A percentile compares a stretch with the other conserved stretches of the same genome.
Evolutionary conservation across 2,329 filamentous ascomycete species (phyloP).

Genomic region (Fusarium sp.): DNA sequence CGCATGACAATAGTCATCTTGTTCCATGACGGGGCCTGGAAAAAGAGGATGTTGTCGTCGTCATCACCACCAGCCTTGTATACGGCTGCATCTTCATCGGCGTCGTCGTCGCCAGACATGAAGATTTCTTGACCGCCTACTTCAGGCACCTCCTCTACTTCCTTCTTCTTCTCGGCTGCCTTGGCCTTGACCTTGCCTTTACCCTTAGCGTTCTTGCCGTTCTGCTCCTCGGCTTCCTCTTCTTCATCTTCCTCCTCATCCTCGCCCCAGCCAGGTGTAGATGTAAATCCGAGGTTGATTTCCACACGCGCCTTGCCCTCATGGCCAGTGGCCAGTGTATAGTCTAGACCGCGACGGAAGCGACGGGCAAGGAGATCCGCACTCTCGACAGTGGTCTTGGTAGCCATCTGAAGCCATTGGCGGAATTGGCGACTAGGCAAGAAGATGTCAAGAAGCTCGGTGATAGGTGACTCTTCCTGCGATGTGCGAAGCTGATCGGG

Average conservation of each 20-base stretch:
- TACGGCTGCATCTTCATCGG: slow-evolving; percentile 82
- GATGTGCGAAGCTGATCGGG: slow-evolving; percentile 53
- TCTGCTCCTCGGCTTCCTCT: slow-evolving; percentile 52
- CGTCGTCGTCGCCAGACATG: slow-evolving; percentile 88
- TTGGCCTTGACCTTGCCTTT: slow-evolving; percentile 50
- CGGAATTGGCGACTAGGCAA: slow-evolving; percentile 88
- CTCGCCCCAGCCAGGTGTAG: slow-evolving; percentile 85
- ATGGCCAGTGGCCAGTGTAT: slow-evolving; percentile 91
- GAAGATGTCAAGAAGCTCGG: slow-evolving; percentile 83
- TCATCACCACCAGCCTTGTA: slow-evolving; percentile 83
- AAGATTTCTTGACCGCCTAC: slow-evolving; percentile 89
- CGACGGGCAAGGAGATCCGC: slow-evolving; percentile 85
- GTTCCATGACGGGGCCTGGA: slow-evolving; percentile 82
- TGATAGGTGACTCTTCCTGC: slow-evolving; percentile 69
- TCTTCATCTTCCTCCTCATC: slow-evolving; percentile 64
- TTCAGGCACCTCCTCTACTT: slow-evolving; percentile 60
- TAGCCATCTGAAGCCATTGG: slow-evolving; percentile 89
- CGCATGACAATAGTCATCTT: slow-evolving; percentile 89
- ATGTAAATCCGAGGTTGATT: slow-evolving; percentile 88
- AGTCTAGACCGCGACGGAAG: slow-evolving; percentile 89
- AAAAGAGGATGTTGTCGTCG: slow-evolving; percentile 77
- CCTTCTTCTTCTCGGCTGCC: slow-evolving; percentile 19
- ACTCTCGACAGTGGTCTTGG: slow-evolving; percentile 78
- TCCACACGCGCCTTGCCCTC: slow-evolving; percentile 83
- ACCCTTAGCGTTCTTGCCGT: slow-evolving; percentile 49